Conservation (phyloP, 306 rosid genomes). For the Quercus bicolor region DNA sequence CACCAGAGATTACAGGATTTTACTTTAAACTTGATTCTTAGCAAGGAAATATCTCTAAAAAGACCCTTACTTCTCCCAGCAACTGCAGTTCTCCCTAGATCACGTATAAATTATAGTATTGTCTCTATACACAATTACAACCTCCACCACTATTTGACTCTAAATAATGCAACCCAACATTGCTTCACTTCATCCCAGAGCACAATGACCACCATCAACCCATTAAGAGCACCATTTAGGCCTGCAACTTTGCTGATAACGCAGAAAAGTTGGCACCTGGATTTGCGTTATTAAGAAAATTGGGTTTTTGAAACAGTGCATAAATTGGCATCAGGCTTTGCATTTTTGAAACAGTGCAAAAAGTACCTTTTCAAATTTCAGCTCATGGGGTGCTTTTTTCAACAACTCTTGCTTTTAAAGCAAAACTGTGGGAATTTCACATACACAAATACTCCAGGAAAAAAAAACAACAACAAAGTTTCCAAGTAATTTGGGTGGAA, state of each 20-base stretch:
- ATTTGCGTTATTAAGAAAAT: no score
- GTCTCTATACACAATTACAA: not conserved
- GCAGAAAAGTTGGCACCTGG: no score
- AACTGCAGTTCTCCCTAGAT: not conserved
- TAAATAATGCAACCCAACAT: not conserved
- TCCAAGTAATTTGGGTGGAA: not conserved
- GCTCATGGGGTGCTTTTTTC: no score
- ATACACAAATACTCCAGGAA: not conserved
- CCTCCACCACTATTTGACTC: not conserved
- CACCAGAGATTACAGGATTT: not conserved
- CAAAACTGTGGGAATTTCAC: not conserved
- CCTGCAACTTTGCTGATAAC: no score
- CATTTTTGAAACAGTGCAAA: no score
- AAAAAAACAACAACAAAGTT: not conserved
- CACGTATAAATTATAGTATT: not conserved
- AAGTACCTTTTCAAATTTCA: no score
- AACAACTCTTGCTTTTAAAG: no score
- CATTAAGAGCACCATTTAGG: no score
- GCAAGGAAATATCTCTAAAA: not conserved
- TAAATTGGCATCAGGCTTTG: no score
- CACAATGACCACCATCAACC: not conserved
- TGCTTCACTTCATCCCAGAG: not conserved
- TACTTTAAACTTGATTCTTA: not conserved
- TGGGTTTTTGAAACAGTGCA: no score
- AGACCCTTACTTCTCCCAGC: not conserved